Base-by-base conservation (phyloP, 179 eudicot genomes). In the Beta lomatogona region DNA sequence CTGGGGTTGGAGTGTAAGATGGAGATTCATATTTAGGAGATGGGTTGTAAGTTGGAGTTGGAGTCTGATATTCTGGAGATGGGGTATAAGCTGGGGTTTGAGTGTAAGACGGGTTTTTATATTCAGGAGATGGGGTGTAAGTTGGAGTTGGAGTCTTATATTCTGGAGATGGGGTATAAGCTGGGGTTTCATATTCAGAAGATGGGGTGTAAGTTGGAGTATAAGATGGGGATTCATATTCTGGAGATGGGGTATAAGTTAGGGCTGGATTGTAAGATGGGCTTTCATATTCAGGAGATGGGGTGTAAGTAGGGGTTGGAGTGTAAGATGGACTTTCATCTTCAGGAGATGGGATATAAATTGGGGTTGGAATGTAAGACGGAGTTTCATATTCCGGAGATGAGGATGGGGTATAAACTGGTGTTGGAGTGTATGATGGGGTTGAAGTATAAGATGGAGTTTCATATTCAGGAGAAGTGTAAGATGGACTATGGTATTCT, bases 241-340 rank as follows among this genome's bases (percentile, higher is more conserved):
- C 67, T 13, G 77, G 76, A 3, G 77, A 71, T 59, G 82, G 77
- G n/a, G 41, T 71, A 44, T 79, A 79, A 0, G 19, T 11, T 1
- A 70, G 46, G 36, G 36, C 15, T 36, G 41, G 41, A 1, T 1
- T 36, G 2, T 36, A 36, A 36, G 41, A 36, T 36, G 41, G 41
- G 3, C 41, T 36, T 36, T 36, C 41, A 36, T 36, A 36, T 36
- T 36, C 41, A 36, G 41, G 41, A 36, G 41, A 36, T 36, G 41
- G 41, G 41, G 41, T 36, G 41, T 36, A 36, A 36, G 3, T 36
- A 1, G 41, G 41, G 41, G 41, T 36, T 36, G 41, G 2, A 36
- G 41, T 36, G 41, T 36, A 36, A 36, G 41, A 2, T 36, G 41
- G 41, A 36, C 41, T 36, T 36, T 36, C 41, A 36, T 36, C 1